Conservation (phyloP, 805 yeast species). For the Candida ovalis region DNA sequence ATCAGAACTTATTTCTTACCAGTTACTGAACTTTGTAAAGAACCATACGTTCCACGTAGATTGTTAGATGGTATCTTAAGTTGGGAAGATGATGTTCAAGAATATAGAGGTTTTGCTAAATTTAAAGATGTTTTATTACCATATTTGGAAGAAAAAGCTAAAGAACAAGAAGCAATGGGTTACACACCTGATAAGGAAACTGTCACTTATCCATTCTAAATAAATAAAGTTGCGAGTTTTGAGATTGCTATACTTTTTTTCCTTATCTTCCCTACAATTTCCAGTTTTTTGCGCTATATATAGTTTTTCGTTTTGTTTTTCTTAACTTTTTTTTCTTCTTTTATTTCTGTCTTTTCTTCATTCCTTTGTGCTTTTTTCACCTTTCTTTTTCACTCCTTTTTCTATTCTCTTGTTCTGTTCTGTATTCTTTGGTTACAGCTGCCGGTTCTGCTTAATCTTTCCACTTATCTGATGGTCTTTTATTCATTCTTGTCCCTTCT, state of each 20-base stretch:
- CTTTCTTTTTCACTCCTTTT: neutral
- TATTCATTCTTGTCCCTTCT: neutral
- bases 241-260: too few relatives aligned
- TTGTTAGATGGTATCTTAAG: conserved; percentile 54
- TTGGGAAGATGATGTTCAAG: conserved; percentile 59
- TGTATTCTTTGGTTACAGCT: neutral
- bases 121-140: conserved; percentile 53
- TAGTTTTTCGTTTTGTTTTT: neutral
- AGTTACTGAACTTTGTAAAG: conserved; percentile 47
- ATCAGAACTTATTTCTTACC: conserved; percentile 63
- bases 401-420: neutral
- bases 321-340: neutral
- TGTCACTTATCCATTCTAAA: conserved; percentile 39
- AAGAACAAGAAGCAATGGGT: conserved; percentile 45
- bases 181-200: conserved; percentile 38
- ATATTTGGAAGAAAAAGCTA: conserved; percentile 45
- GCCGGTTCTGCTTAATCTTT: neutral
- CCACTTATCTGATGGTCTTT: neutral
- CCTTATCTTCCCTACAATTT: too few relatives aligned
- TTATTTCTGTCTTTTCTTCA: neutral
- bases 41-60: conserved; percentile 60
- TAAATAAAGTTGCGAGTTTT: neutral
- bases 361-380: neutral
- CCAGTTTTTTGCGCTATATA: too few relatives aligned
- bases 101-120: conserved; percentile 54